Evolutionary conservation across 208 protist genomes (phyloP).

Genomic region (Trypanosoma boissoni): DNA sequence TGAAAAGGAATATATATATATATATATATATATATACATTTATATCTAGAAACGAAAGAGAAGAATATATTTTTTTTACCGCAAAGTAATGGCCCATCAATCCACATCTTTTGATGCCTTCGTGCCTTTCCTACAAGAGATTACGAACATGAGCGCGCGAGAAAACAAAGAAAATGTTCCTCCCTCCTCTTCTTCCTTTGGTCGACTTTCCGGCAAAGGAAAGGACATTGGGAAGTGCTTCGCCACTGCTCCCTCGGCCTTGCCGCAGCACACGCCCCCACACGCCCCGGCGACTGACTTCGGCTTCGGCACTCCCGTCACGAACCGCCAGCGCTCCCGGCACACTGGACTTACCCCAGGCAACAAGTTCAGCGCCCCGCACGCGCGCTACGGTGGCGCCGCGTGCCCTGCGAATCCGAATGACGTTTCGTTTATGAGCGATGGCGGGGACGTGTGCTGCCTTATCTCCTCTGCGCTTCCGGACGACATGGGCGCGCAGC

Average conservation of each 20-base stretch:
- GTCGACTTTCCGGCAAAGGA: not conserved
- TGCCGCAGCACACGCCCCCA: too few species aligned
- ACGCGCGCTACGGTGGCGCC: not conserved
- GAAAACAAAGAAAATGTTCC: slow-evolving; percentile 31
- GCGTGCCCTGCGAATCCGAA: not conserved
- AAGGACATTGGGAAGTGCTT: not conserved
- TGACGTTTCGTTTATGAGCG: slow-evolving; percentile 6
- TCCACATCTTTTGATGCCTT: slow-evolving; percentile 12
- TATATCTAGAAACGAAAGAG: slow-evolving; percentile 5
- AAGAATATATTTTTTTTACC: slow-evolving; percentile 4
- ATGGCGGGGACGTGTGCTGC: slow-evolving; percentile 5
- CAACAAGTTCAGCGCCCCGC: slow-evolving; percentile 4
- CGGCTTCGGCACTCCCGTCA: slow-evolving; percentile 17
- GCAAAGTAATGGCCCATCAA: slow-evolving; percentile 8
- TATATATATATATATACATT: slow-evolving; percentile 9
- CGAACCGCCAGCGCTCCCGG: slow-evolving; percentile 1
- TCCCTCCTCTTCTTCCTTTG: slow-evolving; percentile 1
- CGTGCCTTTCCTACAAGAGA: slow-evolving; percentile 23
- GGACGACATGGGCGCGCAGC: not conserved
- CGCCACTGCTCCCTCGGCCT: not conserved
- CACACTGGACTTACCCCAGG: slow-evolving; percentile 28
- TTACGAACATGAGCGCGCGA: slow-evolving; percentile 11
- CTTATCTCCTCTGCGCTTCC: not conserved
- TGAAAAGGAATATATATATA: slow-evolving; percentile 5
- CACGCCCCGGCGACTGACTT: slow-evolving; percentile 1